phyloP scores from a whole-genome alignment of 1,284 basidiomycete genomes.

The Sporisorium reilianum region DNA sequence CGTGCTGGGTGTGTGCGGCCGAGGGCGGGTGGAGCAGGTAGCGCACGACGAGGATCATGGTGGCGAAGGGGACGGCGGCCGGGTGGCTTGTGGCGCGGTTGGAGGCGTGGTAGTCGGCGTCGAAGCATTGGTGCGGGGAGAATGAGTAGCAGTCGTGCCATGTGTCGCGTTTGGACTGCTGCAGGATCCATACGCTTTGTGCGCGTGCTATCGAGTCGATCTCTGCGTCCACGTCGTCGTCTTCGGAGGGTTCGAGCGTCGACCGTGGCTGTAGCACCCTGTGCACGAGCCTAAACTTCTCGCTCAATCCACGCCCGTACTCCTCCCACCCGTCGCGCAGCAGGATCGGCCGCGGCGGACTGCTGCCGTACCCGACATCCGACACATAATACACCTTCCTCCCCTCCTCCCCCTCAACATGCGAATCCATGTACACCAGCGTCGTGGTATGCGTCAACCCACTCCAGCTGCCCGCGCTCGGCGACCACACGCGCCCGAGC shows the following conservation, averaged over 20 bases:
- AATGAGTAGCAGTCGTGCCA: slow-evolving; percentile 46
- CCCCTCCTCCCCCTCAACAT: slow-evolving; percentile 4
- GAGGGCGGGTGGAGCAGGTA: slow-evolving; percentile 8
- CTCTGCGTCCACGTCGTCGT: not conserved
- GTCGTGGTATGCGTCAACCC: slow-evolving; percentile 31
- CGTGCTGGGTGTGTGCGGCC: not conserved
- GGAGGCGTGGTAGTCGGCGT: slow-evolving; percentile 19
- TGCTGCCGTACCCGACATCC: slow-evolving; percentile 44
- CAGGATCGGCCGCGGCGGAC: slow-evolving; percentile 30
- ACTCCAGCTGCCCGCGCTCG: slow-evolving; percentile 10
- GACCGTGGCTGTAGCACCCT: slow-evolving; percentile 8
- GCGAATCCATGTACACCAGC: slow-evolving; percentile 36
- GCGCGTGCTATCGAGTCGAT: not conserved
- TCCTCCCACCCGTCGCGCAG: slow-evolving; percentile 34
- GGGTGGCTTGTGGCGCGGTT: slow-evolving; percentile 18
- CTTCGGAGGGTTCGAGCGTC: slow-evolving; percentile 10
- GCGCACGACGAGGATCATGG: slow-evolving; percentile 29
- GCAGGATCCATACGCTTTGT: slow-evolving; percentile 33
- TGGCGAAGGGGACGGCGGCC: slow-evolving; percentile 20
- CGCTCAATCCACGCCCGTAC: slow-evolving; percentile 14
- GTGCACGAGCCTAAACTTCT: slow-evolving; percentile 23
- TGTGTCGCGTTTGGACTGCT: slow-evolving; percentile 9
- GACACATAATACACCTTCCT: slow-evolving; percentile 28
- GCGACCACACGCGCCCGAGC: slow-evolving; percentile 29
- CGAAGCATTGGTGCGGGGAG: slow-evolving; percentile 18